Percentiles rank a stretch among this genome's conserved stretches.
phyloP scores from a whole-genome alignment of 371 early-diverging fungal species.

The Rhizopus stolonifer region DNA sequence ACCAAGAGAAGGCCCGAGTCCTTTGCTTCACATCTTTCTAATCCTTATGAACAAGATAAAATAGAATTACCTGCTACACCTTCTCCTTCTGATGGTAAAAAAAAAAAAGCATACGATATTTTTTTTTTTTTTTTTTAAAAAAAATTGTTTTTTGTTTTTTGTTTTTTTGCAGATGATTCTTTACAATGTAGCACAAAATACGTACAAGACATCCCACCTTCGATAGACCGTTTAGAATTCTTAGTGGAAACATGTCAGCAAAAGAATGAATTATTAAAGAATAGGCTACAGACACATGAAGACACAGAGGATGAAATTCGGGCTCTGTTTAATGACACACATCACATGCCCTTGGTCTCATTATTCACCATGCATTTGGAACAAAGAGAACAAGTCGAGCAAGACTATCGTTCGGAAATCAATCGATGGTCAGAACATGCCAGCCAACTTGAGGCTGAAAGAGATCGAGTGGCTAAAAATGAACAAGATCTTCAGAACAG shows the following conservation, averaged over 20 bases:
- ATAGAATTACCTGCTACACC: background rate
- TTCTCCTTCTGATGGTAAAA: conserved; percentile 3
- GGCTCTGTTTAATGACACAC: conserved; percentile 21
- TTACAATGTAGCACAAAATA: background rate
- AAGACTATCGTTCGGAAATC: too few species aligned
- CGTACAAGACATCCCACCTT: background rate
- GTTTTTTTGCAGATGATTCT: background rate
- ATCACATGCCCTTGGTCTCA: background rate
- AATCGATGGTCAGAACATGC: too few species aligned
- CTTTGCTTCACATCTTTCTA: background rate
- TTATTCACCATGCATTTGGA: background rate
- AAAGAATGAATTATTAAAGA: conserved; percentile 14
- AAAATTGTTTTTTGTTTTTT: background rate
- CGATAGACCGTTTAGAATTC: background rate
- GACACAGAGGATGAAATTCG: conserved; percentile 20
- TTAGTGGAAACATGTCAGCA: too few species aligned
- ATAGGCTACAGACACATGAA: conserved; percentile 22
- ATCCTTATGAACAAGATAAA: conserved; percentile 4
- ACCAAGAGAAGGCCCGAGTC: background rate
- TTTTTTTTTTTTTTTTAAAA: background rate
- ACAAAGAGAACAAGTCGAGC: background rate
- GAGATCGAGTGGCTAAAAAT: too few species aligned
- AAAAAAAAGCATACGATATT: conserved; percentile 1
- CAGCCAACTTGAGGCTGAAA: too few species aligned
- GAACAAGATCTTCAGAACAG: too few species aligned